These are phyloP conservation scores for Penicillium arizonense DNA, from an alignment of 495 filamentous ascomycete genomes.

Conservation along the genomic window DNA sequence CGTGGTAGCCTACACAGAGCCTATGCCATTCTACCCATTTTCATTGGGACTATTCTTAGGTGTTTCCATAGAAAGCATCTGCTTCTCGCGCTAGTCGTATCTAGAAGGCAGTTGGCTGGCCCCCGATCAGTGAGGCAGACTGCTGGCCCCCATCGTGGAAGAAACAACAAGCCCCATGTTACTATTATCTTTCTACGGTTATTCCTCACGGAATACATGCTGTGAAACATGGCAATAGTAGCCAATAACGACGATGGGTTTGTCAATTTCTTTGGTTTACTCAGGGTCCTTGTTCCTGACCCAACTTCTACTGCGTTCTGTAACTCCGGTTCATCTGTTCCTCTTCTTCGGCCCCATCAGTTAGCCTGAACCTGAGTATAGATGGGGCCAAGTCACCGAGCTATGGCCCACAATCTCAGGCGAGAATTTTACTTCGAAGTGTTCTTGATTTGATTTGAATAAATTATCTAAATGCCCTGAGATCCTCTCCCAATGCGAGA, in stretches of 20 bases:
- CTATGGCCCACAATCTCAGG: background rate
- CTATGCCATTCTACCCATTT: background rate
- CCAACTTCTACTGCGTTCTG: too few relatives aligned
- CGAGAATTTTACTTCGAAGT: background rate
- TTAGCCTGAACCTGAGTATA: background rate
- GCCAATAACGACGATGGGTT: too few relatives aligned
- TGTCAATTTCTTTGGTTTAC: too few relatives aligned
- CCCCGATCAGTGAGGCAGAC: too few relatives aligned
- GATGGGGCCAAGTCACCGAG: background rate
- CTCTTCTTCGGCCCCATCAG: background rate
- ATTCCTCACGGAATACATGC: too few relatives aligned
- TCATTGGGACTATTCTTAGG: constrained; percentile 2
- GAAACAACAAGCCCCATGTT: too few relatives aligned
- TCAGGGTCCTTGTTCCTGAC: too few relatives aligned
- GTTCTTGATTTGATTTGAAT: background rate
- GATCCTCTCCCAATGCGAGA: background rate
- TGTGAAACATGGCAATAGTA: too few relatives aligned
- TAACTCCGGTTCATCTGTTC: background rate
- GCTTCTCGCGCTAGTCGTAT: background rate
- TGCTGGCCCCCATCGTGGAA: too few relatives aligned
- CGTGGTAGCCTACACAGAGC: background rate
- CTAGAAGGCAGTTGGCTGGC: too few relatives aligned
- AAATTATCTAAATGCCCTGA: background rate
- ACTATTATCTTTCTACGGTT: too few relatives aligned
- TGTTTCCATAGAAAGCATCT: background rate